Percentiles rank a stretch among this genome's conserved stretches.
phyloP scores from a whole-genome alignment of 495 filamentous ascomycete genomes.

The Evansstolkia leycettana region DNA sequence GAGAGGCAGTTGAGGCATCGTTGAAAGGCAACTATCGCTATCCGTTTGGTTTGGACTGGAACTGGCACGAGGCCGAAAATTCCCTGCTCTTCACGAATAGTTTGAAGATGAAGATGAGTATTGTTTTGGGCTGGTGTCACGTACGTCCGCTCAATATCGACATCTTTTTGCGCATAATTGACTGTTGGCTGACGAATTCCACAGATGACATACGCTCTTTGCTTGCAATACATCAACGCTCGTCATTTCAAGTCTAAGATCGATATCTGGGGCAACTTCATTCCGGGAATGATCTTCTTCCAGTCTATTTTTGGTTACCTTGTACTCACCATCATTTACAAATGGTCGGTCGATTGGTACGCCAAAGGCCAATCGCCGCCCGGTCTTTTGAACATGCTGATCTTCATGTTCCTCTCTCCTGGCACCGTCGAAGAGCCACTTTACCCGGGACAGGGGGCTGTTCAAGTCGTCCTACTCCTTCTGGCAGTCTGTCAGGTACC shows the following conservation, averaged over 20 bases:
- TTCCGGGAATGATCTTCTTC: conserved; percentile 98
- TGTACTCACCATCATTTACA: conserved; percentile 86
- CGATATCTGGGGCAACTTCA: conserved; percentile 92
- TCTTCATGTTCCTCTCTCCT: conserved; percentile 96
- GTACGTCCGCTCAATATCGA: conserved; percentile 25
- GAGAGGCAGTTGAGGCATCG: conserved; percentile 46
- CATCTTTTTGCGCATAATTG: conserved; percentile 1
- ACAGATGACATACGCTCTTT: conserved; percentile 92
- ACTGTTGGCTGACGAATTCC: neutral
- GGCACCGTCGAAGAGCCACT: conserved; percentile 61
- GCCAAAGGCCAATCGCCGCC: conserved; percentile 55
- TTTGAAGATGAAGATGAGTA: conserved; percentile 99
- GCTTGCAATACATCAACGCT: conserved; percentile 84
- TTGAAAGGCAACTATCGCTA: conserved; percentile 68
- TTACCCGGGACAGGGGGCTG: conserved; percentile 58
- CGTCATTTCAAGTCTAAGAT: conserved; percentile 87
- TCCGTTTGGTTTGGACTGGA: conserved; percentile 93
- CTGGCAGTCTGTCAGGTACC: conserved; percentile 80
- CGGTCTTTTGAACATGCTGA: conserved; percentile 93
- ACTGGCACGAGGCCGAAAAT: conserved; percentile 92
- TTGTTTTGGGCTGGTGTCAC: conserved; percentile 89
- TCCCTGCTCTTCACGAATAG: conserved; percentile 89
- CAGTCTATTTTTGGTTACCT: conserved; percentile 98
- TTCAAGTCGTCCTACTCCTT: conserved; percentile 74
- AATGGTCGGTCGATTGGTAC: conserved; percentile 88